Base-by-base conservation (phyloP, 2,329 filamentous ascomycete species). In the Diaporthe sp. region DNA sequence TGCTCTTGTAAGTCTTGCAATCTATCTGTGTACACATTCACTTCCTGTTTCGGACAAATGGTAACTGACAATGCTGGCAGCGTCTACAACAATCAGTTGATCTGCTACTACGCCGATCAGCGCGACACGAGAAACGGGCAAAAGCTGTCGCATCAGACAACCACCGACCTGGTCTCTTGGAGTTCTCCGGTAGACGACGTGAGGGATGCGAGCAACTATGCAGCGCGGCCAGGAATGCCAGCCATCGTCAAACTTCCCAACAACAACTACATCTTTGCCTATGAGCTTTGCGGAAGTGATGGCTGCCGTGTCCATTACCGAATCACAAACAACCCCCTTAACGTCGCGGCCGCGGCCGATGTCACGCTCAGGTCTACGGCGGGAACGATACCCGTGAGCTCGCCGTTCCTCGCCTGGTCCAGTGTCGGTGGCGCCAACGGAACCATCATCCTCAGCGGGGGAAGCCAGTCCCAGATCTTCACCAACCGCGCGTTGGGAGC, bases 101-200 rank as follows among this genome's bases (percentile, higher is more conserved):
- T 94, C 42, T 86, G 88, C 79, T 94, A 93, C 86, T 94, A 94
- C 85, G 92, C 92, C 2, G 93, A 94, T 82, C 93, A 94, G 81
- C 89, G 93, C 42, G 92, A 92, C 77, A 87, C 91, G 77, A 85
- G 85, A 1, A 86, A 94, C 79, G 93, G 92, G n/a, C 93, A 94
- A 82, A 93, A 94, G 80, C 86, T 94, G 55, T 88, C 90, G 3
- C 92, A 94, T 81, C 92, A 94, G 82, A 86, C 86, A 20, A 88
- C 90, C 3, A 86, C 83, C 1, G 91, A 94, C 79, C 85, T 94
- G 31, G 82, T 85, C 75, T 89, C 82, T 15, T 95, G 92, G 92
- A 87, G 87, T 22, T 80, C 86, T 0, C 85, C 89, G 3, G 87
- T 93, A 63, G 87, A 92, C 76, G 92, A 94, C 79, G 92, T 93